A percentile compares a stretch with the other conserved stretches of the same genome.
These are phyloP conservation scores for Penicillium angulare DNA, from an alignment of 495 filamentous ascomycete species.

Conservation along the genomic window DNA sequence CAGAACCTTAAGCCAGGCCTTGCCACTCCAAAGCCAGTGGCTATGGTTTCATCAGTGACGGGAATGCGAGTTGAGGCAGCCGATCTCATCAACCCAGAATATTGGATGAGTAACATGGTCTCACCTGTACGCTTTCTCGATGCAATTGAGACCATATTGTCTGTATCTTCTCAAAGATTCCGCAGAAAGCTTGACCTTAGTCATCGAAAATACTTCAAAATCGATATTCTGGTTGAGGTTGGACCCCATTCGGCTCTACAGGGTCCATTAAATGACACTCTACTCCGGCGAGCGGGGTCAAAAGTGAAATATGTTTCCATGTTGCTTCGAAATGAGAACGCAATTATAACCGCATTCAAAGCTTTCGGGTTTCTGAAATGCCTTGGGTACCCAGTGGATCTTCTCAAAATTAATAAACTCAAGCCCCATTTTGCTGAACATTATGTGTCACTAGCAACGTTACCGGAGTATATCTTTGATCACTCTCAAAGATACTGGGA, in stretches of 20 bases:
- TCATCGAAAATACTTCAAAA: neutral
- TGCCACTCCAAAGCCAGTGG: neutral
- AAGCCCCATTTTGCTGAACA: too few species aligned
- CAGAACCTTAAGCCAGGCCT: neutral
- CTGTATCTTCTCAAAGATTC: neutral
- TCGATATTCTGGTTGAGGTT: constrained; percentile 45
- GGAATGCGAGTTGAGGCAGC: neutral
- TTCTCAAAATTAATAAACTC: constrained; percentile 15
- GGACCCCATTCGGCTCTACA: constrained; percentile 45
- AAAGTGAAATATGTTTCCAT: constrained; percentile 19
- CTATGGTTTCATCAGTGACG: neutral
- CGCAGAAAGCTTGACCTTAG: neutral
- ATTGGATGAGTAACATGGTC: constrained; percentile 42
- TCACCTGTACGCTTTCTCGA: constrained; percentile 34
- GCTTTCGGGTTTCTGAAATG: constrained; percentile 28
- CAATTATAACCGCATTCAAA: constrained; percentile 11
- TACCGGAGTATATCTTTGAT: constrained; percentile 32
- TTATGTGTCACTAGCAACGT: constrained; percentile 30
- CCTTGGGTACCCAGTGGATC: constrained; percentile 15
- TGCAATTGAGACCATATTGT: constrained; percentile 17
- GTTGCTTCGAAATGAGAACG: constrained; percentile 15
- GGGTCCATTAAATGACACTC: constrained; percentile 34
- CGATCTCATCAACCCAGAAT: neutral
- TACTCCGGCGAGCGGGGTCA: neutral
- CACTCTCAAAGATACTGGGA: too few species aligned